Conservation (phyloP, 139 green algal species). For the Chlamydomonas urium region DNA sequence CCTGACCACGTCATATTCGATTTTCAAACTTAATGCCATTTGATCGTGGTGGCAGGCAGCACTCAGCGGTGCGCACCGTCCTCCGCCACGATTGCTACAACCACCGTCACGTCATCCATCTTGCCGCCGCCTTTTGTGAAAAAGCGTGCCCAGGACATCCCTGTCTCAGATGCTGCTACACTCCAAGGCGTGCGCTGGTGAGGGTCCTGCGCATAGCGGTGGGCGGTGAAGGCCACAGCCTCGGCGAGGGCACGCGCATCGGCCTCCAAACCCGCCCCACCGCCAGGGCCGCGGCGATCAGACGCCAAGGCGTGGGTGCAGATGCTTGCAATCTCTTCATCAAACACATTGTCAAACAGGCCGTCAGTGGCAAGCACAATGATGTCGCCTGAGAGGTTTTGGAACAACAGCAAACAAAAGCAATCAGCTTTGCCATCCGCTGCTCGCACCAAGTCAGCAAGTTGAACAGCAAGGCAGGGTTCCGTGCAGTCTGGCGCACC, state of each 20-base stretch:
- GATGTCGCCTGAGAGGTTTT: too few relatives aligned
- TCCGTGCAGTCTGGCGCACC: too few relatives aligned
- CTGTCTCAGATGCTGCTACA: conserved; percentile 32
- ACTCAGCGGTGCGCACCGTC: too few relatives aligned
- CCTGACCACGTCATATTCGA: too few relatives aligned
- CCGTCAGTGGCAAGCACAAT: not conserved
- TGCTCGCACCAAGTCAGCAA: too few relatives aligned
- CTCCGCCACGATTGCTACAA: conserved; percentile 61
- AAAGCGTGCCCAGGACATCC: conserved; percentile 36
- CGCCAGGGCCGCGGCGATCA: too few relatives aligned
- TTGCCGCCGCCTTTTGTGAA: conserved; percentile 64
- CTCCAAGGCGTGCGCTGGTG: conserved; percentile 40
- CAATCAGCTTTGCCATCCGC: too few relatives aligned
- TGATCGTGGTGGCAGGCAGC: too few relatives aligned
- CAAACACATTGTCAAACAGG: conserved; percentile 97
- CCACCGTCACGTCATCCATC: conserved; percentile 77
- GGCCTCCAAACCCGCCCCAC: too few relatives aligned
- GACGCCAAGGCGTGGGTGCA: not conserved
- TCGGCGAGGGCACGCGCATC: conserved; percentile 11
- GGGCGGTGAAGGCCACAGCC: conserved; percentile 20
- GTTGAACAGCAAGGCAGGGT: too few relatives aligned
- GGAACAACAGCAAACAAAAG: too few relatives aligned
- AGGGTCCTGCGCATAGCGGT: conserved; percentile 39
- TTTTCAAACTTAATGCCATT: too few relatives aligned
- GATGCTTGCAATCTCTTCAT: conserved; percentile 67